phyloP scores from a whole-genome alignment of 768 basidiomycete species.

The Hericium coralloides region DNA sequence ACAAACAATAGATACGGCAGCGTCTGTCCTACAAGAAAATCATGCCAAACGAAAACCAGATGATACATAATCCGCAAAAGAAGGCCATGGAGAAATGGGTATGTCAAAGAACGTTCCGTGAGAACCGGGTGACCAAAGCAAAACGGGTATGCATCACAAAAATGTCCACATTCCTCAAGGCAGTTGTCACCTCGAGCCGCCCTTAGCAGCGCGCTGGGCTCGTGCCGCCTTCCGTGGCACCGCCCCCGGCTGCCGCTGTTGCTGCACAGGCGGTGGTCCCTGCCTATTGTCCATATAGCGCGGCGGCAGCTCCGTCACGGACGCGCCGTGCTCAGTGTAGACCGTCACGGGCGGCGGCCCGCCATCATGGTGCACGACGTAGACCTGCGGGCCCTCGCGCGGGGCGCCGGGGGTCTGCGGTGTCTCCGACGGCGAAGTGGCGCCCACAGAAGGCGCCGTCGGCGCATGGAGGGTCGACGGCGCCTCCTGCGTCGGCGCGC shows the following conservation, averaged over 20 bases:
- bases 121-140: not conserved
- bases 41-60: too few species aligned
- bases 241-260: not conserved
- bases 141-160: not conserved
- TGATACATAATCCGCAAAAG: too few species aligned
- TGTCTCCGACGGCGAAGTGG: slow-evolving; percentile 3
- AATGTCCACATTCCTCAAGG: not conserved
- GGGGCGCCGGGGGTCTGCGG: not conserved
- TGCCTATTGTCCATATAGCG: slow-evolving; percentile 25
- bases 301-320: slow-evolving; percentile 54
- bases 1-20: too few species aligned
- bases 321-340: slow-evolving; percentile 43
- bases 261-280: not conserved
- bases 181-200: not conserved
- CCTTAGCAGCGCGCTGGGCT: not conserved
- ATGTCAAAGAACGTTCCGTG: not conserved
- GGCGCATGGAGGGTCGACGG: not conserved
- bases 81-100: not conserved
- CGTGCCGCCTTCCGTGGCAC: slow-evolving; percentile 5
- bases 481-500: not conserved
- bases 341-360: slow-evolving; percentile 49
- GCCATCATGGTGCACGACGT: slow-evolving; percentile 56
- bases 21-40: too few species aligned
- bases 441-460: slow-evolving; percentile 4
- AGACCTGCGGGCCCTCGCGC: slow-evolving; percentile 27